Evolutionary conservation across 2,329 filamentous ascomycete genomes (phyloP), one percentile per base, ranked within the genome.

Genomic region (Calonectria montana): DNA sequence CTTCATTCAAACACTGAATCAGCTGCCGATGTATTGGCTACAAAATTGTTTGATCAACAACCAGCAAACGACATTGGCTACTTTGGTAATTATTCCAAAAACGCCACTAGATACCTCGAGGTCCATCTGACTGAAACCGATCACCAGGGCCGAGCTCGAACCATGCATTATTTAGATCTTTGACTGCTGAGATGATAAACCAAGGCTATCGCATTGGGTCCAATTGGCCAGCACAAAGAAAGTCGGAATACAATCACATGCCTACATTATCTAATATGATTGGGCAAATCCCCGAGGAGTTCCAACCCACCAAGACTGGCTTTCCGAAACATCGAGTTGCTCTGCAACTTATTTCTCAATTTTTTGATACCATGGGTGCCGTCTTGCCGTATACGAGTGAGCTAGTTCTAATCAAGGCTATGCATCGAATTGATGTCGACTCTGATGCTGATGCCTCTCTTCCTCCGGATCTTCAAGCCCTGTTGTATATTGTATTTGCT

Each of bases 401-500:
- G 64, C 65, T 75, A 2, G 66, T 70, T 8, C 63, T 81, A 1
- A n/a, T 80, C 13, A 71, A 65, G 1, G 72, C 76, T 21, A 65
- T 80, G 13, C 72, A 79, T 10, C 57, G 72, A 18, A 59, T 77
- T 8, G 47, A 66, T 4, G 53, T 35, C 2, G 47, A 7, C 31
- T 27, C 31, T 18, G 45, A 50, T 23, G 68, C 13, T 31, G 55
- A 37, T 27, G 18, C 68, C 31, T 53, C 50, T 21, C 25, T 31
- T 5, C 23, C 59, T n/a, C 39, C 71, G 3, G 45, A 69, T 25
- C 67, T 71, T 25, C 18, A 48, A 31, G 78, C 79, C 0, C 70
- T 82, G n/a, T 37, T 80, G 18, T 79, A 73, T 50, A 78, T 81
- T 50, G 75, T 82, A 1, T 81, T 81, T 66, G 80, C 81, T 0